phyloP scores from a whole-genome alignment of 2,329 filamentous ascomycete genomes.

The Helicocarpus griseus region DNA sequence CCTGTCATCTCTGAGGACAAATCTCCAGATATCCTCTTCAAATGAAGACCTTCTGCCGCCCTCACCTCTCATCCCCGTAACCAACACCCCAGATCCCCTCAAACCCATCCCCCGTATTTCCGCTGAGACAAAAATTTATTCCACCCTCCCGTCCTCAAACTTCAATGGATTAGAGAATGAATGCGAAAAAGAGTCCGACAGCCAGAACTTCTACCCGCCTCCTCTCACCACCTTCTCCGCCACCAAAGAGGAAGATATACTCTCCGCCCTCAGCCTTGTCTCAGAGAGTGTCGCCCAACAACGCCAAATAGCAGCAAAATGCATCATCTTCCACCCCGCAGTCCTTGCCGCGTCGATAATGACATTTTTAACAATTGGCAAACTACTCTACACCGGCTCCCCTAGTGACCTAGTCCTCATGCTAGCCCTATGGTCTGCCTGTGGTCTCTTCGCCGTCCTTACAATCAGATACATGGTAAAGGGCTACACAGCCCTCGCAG shows the following conservation, averaged over 20 bases:
- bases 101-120: constrained; percentile 38
- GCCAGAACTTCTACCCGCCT: constrained; percentile 19
- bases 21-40: constrained; percentile 55
- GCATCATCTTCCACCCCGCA: constrained; percentile 53
- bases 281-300: constrained; percentile 78
- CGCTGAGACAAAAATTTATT: constrained; percentile 7
- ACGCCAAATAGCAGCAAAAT: constrained; percentile 55
- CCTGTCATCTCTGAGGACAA: constrained; percentile 71
- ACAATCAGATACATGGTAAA: constrained; percentile 51
- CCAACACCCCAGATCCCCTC: constrained; percentile 54
- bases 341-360: constrained; percentile 33
- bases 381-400: constrained; percentile 29
- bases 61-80: constrained; percentile 52
- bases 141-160: neutral
- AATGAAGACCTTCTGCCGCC: constrained; percentile 24
- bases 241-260: constrained; percentile 47
- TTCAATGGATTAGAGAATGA: neutral
- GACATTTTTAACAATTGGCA: constrained; percentile 30
- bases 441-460: constrained; percentile 55
- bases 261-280: constrained; percentile 60
- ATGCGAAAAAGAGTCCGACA: constrained; percentile 11
- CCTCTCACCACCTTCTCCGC: constrained; percentile 27
- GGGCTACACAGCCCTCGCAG: constrained; percentile 55
- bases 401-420: constrained; percentile 45
- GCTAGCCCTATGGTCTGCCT: constrained; percentile 49